Conservation (phyloP, 352 stramenopile genomes). For the Pythium dissotocum region DNA sequence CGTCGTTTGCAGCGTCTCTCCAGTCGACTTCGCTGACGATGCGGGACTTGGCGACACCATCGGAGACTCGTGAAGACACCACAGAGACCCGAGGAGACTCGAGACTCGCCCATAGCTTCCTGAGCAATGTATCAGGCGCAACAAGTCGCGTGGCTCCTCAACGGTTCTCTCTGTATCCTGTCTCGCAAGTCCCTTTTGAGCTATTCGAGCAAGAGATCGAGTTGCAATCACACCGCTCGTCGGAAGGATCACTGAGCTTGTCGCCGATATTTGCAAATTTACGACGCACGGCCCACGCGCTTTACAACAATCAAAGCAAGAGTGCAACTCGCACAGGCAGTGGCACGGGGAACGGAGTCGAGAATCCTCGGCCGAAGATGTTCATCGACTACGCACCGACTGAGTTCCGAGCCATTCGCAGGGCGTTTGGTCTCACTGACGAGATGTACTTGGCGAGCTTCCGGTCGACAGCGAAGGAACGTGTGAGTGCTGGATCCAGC, state of each 20-base stretch:
- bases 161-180: constrained; percentile 65
- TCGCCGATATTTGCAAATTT: constrained; percentile 52
- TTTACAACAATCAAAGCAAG: constrained; percentile 37
- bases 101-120: constrained; percentile 8
- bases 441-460: constrained; percentile 76
- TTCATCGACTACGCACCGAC: constrained; percentile 77
- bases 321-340: constrained; percentile 23
- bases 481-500: constrained; percentile 76
- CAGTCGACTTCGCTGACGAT: neutral
- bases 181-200: constrained; percentile 75
- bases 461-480: constrained; percentile 74
- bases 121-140: constrained; percentile 1
- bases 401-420: constrained; percentile 63
- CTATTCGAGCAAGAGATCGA: constrained; percentile 79
- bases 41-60: neutral
- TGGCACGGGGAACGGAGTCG: constrained; percentile 14
- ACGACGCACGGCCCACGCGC: constrained; percentile 43
- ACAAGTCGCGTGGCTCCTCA: neutral
- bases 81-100: neutral
- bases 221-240: constrained; percentile 51
- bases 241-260: constrained; percentile 27
- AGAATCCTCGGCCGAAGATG: constrained; percentile 62
- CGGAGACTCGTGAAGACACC: constrained; percentile 2
- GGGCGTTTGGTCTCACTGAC: constrained; percentile 62
- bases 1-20: constrained; percentile 9